A percentile compares a stretch with the other conserved stretches of the same genome.
Evolutionary conservation across 345 rosid genomes (phyloP).

Genomic region (Brassica carinata): DNA sequence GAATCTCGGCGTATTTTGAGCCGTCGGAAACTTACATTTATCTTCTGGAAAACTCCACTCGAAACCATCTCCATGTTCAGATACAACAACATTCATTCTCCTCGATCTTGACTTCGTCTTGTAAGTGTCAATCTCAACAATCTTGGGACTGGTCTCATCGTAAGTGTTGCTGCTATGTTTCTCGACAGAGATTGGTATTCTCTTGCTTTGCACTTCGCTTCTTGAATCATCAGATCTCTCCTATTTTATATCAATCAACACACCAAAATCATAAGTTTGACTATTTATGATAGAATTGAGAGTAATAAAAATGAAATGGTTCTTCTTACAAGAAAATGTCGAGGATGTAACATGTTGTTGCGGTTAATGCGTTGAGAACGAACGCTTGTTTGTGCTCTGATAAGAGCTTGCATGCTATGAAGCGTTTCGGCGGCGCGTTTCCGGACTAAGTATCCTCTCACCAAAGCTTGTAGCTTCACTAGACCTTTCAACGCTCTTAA

Average conservation of each 20-base stretch:
- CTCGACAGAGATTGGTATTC: slow-evolving; percentile 65
- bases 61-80: slow-evolving; percentile 54
- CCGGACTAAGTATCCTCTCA: slow-evolving; percentile 75
- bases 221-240: slow-evolving; percentile 71
- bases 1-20: slow-evolving; percentile 80
- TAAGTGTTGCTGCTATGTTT: slow-evolving; percentile 33
- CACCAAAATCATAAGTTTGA: neutral
- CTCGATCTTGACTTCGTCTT: slow-evolving; percentile 58
- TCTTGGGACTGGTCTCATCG: slow-evolving; percentile 70
- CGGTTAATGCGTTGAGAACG: slow-evolving; percentile 56
- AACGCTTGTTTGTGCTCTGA: slow-evolving; percentile 73
- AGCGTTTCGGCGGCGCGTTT: slow-evolving; percentile 75
- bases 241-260: slow-evolving; percentile 35
- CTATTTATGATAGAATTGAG: neutral
- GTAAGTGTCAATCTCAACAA: slow-evolving; percentile 83
- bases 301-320: neutral
- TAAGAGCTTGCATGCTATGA: slow-evolving; percentile 76
- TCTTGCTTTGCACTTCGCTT: slow-evolving; percentile 71
- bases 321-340: slow-evolving; percentile 56
- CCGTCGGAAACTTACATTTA: slow-evolving; percentile 65
- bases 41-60: slow-evolving; percentile 66
- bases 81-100: slow-evolving; percentile 47
- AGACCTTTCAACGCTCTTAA: slow-evolving; percentile 68
- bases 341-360: slow-evolving; percentile 44
- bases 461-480: slow-evolving; percentile 80